Evolutionary conservation across 1,284 basidiomycete species (phyloP).

Genomic region (Puccinia triticina): DNA sequence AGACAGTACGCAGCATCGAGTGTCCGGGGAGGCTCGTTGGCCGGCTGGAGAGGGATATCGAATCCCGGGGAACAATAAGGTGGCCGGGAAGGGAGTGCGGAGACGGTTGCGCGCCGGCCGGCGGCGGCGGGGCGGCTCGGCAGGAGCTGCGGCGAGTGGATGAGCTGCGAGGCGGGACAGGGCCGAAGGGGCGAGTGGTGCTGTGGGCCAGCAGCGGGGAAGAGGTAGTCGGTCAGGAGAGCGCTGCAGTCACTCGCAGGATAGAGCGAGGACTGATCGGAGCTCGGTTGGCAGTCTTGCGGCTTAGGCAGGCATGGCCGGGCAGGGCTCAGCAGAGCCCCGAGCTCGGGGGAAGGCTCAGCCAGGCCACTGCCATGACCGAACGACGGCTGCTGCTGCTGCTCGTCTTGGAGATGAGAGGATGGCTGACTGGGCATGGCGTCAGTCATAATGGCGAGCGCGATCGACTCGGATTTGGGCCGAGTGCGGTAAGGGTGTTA

Average conservation of each 20-base stretch:
- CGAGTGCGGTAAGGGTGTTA: background rate
- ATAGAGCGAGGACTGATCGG: background rate
- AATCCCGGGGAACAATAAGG: background rate
- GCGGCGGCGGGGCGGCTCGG: background rate
- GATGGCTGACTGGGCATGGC: slow-evolving; percentile 5
- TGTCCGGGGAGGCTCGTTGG: background rate
- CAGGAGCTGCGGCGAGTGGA: background rate
- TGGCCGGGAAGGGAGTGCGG: slow-evolving; percentile 1
- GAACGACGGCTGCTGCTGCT: background rate
- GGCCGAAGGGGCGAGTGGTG: background rate
- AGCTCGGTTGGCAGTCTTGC: background rate
- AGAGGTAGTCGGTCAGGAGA: background rate
- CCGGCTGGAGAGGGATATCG: no score
- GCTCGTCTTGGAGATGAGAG: background rate
- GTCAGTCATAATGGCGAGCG: background rate
- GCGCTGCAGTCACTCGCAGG: slow-evolving; percentile 12
- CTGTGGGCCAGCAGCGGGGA: no score
- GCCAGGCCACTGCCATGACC: slow-evolving; percentile 4
- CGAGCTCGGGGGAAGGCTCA: background rate
- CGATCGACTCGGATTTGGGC: background rate
- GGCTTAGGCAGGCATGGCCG: background rate
- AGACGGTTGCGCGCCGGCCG: slow-evolving; percentile 37
- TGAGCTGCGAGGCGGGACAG: background rate
- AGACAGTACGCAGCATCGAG: slow-evolving; percentile 34
- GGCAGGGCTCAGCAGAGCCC: no score